phyloP scores from a whole-genome alignment of 768 basidiomycete genomes.

The Boletellus ananas region DNA sequence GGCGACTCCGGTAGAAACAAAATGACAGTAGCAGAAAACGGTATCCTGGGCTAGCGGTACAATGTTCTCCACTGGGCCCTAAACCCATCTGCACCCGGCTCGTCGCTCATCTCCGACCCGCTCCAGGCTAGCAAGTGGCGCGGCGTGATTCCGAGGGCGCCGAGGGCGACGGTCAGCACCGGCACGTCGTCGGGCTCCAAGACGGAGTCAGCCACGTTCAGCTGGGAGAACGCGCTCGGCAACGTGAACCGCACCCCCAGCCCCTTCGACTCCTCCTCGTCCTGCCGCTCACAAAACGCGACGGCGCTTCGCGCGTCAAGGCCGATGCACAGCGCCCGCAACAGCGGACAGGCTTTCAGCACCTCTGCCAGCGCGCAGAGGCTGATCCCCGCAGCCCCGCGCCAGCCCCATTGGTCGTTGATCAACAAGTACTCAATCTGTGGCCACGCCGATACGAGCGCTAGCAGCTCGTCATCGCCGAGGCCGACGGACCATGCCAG shows the following conservation, averaged over 20 bases:
- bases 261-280: background rate
- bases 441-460: constrained; percentile 9
- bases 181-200: background rate
- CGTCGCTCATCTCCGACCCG: background rate
- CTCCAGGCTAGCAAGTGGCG: background rate
- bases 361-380: constrained; percentile 1
- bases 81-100: background rate
- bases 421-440: constrained; percentile 1
- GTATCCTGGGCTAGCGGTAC: background rate
- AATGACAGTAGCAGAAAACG: background rate
- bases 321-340: constrained; percentile 3
- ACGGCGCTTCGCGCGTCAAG: background rate
- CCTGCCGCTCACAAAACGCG: background rate
- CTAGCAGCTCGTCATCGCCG: constrained; percentile 2
- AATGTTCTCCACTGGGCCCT: background rate
- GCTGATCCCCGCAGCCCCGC: background rate
- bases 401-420: constrained; percentile 12
- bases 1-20: no score
- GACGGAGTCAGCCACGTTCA: constrained; percentile 1
- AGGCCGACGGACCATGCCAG: constrained; percentile 3
- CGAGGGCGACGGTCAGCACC: background rate
- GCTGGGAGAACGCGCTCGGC: background rate
- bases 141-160: background rate
- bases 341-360: background rate
- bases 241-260: background rate